phyloP scores from a whole-genome alignment of 139 green algal species.

The Mychonastes homosphaera region DNA sequence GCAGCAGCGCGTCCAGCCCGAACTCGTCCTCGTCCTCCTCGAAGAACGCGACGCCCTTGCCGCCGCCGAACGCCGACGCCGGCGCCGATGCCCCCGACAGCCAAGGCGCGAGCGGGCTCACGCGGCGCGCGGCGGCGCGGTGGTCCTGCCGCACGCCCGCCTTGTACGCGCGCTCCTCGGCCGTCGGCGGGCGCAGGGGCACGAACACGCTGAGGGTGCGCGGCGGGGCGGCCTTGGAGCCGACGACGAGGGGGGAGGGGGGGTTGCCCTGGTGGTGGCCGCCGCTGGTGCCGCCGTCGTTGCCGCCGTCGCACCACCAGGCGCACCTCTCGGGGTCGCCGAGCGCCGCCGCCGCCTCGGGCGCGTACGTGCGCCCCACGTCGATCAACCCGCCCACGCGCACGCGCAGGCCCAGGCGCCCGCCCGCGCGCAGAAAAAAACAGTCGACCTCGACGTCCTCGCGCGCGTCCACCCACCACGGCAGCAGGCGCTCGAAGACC shows the following conservation, averaged over 20 bases:
- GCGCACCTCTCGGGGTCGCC: slow-evolving; percentile 3
- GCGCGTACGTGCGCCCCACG: slow-evolving; percentile 39
- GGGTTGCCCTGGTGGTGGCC: background rate
- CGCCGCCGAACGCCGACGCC: slow-evolving; percentile 8
- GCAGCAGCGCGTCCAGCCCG: slow-evolving; percentile 50
- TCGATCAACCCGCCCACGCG: slow-evolving; percentile 28
- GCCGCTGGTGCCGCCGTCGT: background rate
- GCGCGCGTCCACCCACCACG: slow-evolving; percentile 57
- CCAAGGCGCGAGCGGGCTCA: no score
- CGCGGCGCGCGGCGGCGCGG: slow-evolving; percentile 34
- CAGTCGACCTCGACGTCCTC: slow-evolving; percentile 50
- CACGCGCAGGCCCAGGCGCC: slow-evolving; percentile 14
- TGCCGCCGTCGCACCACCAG: background rate
- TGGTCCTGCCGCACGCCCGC: slow-evolving; percentile 35
- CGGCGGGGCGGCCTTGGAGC: slow-evolving; percentile 6
- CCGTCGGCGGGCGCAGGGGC: slow-evolving; percentile 25
- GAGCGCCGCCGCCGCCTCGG: background rate
- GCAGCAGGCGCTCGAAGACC: slow-evolving; percentile 48
- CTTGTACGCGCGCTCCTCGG: slow-evolving; percentile 53
- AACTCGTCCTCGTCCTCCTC: slow-evolving; percentile 58
- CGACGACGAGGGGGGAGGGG: slow-evolving; percentile 9
- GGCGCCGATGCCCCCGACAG: no score
- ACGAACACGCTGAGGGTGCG: slow-evolving; percentile 47
- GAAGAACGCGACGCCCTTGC: slow-evolving; percentile 54
- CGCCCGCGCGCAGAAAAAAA: background rate